Conservation (phyloP, 768 basidiomycete species). For the Rhodotorula toruloides region DNA sequence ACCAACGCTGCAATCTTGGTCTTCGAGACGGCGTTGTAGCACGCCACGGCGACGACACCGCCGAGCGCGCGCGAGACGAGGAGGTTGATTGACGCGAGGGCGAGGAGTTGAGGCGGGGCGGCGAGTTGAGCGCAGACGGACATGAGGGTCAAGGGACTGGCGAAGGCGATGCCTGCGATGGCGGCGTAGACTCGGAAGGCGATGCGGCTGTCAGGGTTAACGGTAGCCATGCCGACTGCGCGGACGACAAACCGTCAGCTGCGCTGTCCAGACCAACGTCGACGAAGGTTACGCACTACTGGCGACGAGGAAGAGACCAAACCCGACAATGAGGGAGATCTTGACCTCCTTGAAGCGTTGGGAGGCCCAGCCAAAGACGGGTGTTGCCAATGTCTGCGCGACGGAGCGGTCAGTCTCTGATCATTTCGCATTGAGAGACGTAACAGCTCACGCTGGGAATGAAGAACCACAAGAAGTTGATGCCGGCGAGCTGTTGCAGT, state of each 20-base stretch:
- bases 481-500: too few species aligned
- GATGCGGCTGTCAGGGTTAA: neutral
- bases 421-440: neutral
- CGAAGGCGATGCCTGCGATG: neutral
- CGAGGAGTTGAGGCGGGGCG: neutral
- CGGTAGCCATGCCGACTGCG: neutral
- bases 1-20: neutral
- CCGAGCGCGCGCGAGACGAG: conserved; percentile 2
- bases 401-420: too few species aligned
- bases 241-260: neutral
- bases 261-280: neutral
- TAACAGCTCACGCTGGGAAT: neutral
- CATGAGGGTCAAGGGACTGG: neutral
- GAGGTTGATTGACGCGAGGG: neutral
- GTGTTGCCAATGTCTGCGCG: neutral
- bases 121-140: neutral
- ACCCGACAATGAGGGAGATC: neutral
- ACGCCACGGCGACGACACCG: neutral
- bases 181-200: neutral
- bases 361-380: neutral
- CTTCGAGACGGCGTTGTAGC: neutral
- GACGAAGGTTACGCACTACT: neutral
- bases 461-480: neutral
- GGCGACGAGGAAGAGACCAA: neutral
- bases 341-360: neutral